Evolutionary conservation across 169 alveolate genomes (phyloP).

Genomic region (Eimeria brunetti): DNA sequence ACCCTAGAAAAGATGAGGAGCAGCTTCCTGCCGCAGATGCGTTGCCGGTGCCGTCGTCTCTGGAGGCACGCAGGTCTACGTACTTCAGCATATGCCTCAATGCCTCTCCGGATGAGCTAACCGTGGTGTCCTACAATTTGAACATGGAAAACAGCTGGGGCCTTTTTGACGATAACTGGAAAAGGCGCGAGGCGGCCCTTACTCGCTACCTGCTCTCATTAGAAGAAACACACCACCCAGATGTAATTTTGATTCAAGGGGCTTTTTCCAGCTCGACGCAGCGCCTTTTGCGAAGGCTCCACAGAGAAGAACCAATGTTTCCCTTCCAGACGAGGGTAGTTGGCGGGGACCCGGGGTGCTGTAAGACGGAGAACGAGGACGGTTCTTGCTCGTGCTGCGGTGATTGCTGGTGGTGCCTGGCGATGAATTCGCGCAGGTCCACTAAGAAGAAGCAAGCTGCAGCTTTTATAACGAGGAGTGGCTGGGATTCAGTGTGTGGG

Average conservation of each 20-base stretch:
- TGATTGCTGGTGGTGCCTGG: slow-evolving; percentile 62
- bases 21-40: slow-evolving; percentile 5
- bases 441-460: not conserved
- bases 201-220: slow-evolving; percentile 60
- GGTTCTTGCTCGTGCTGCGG: slow-evolving; percentile 67
- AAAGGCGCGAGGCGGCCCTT: slow-evolving; percentile 77
- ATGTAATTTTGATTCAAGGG: slow-evolving; percentile 78
- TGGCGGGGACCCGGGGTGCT: slow-evolving; percentile 65
- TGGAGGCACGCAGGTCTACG: slow-evolving; percentile 74
- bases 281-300: slow-evolving; percentile 47
- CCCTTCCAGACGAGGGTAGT: slow-evolving; percentile 76
- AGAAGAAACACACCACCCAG: slow-evolving; percentile 66
- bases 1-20: not conserved
- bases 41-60: slow-evolving; percentile 29
- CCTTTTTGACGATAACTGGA: slow-evolving; percentile 71
- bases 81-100: slow-evolving; percentile 75
- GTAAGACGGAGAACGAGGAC: slow-evolving; percentile 44
- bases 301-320: slow-evolving; percentile 51
- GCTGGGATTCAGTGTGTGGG: slow-evolving; percentile 81
- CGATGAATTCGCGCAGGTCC: slow-evolving; percentile 42
- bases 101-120: slow-evolving; percentile 79
- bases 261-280: slow-evolving; percentile 54
- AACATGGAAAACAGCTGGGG: slow-evolving; percentile 80
- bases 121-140: slow-evolving; percentile 82
- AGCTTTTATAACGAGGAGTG: slow-evolving; percentile 1